phyloP scores from a whole-genome alignment of 768 basidiomycete species.

The Udeniomyces megalosporus region DNA sequence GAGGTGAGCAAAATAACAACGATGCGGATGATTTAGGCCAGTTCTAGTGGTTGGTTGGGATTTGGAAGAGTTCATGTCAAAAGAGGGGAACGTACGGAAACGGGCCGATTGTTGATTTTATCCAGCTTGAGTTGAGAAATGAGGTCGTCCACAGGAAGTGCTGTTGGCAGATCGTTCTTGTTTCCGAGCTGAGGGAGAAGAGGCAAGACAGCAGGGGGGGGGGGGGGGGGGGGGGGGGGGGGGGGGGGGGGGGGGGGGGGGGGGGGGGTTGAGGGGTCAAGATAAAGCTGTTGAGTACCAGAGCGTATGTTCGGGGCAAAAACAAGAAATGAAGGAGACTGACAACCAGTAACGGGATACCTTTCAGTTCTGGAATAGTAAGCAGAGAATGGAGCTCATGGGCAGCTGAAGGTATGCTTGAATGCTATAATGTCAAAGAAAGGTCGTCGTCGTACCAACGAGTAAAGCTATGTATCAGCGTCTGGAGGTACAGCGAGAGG shows the following conservation, averaged over 20 bases:
- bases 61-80: neutral
- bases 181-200: conserved; percentile 66
- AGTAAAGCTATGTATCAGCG: too few relatives aligned
- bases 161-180: conserved; percentile 71
- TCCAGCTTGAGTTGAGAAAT: conserved; percentile 57
- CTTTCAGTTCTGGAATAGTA: conserved; percentile 44
- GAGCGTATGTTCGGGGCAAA: neutral
- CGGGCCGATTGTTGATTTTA: conserved; percentile 60
- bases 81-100: conserved; percentile 48
- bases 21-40: too few relatives aligned
- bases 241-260: too few relatives aligned
- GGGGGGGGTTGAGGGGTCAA: too few relatives aligned
- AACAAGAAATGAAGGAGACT: conserved; percentile 24
- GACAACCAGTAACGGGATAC: conserved; percentile 70
- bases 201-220: neutral
- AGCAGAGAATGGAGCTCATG: conserved; percentile 74
- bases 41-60: too few relatives aligned
- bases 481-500: too few relatives aligned
- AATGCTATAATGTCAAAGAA: too few relatives aligned
- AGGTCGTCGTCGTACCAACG: too few relatives aligned
- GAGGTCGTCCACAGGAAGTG: conserved; percentile 63
- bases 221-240: neutral
- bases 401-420: conserved; percentile 64
- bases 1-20: too few relatives aligned
- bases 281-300: too few relatives aligned